These are phyloP conservation scores for Pleurotus djamor DNA, from an alignment of 768 basidiomycete genomes.

Conservation along the genomic window DNA sequence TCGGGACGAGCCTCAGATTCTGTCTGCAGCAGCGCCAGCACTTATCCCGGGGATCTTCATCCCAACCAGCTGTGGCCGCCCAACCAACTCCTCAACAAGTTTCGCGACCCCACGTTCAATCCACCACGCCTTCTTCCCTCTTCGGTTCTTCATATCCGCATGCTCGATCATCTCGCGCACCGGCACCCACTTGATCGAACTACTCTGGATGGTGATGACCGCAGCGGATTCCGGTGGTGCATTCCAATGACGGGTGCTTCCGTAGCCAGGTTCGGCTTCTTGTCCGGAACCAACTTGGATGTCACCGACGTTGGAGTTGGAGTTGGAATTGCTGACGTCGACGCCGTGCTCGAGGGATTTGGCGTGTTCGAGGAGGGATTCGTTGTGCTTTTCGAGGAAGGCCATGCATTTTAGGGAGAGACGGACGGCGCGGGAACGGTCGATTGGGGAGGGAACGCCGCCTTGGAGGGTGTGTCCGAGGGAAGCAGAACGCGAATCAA, in stretches of 20 bases:
- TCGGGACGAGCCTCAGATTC: too few relatives aligned
- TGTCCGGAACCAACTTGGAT: neutral
- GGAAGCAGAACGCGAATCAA: conserved; percentile 94
- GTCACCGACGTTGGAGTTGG: neutral
- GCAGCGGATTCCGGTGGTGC: conserved; percentile 72
- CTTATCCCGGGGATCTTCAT: conserved; percentile 13
- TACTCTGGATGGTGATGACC: conserved; percentile 89
- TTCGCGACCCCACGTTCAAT: conserved; percentile 43
- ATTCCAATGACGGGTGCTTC: conserved; percentile 41
- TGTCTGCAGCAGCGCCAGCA: conserved; percentile 3
- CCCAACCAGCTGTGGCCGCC: conserved; percentile 54
- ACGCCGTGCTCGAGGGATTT: neutral
- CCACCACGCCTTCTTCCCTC: conserved; percentile 86
- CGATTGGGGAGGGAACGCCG: conserved; percentile 91
- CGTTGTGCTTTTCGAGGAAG: conserved; percentile 86
- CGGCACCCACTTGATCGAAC: conserved; percentile 77
- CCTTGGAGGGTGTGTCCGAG: conserved; percentile 98
- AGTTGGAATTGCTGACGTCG: neutral
- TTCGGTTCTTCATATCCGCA: conserved; percentile 88
- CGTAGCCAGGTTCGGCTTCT: neutral
- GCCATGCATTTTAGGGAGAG: conserved; percentile 91
- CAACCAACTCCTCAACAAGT: conserved; percentile 74
- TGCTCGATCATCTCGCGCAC: conserved; percentile 82
- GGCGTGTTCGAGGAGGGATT: conserved; percentile 45
- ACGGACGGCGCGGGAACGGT: conserved; percentile 88